Evolutionary conservation across 2,329 filamentous ascomycete genomes (phyloP), one percentile per base, ranked within the genome.

Genomic region (Beauveria varroae): DNA sequence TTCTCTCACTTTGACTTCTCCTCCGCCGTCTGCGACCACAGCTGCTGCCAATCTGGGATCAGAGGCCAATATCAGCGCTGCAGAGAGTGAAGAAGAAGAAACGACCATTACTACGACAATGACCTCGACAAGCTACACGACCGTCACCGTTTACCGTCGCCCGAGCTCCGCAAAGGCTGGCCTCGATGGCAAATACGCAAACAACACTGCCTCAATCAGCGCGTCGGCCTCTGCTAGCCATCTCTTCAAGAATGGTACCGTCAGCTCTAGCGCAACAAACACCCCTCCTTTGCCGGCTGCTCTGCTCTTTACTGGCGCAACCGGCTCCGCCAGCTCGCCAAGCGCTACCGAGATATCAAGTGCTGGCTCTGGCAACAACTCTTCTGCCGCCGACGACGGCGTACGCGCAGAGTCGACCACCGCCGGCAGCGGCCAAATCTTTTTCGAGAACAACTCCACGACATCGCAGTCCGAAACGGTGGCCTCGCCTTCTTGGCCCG

Each of bases 81-180:
- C 37, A 0, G 40, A 59, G 26, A 59, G 24, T 28, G 56, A 52
- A 26, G 40, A 37, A 26, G 40, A 37, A 3, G 18, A 44, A 34
- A 8, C 49, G 16, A 61, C 59, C 1, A 40, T 34, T 28, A 61
- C 58, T 22, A 56, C 43, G 41, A 61, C 59, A 24, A 56, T 56
- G 44, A 61, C 52, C n/a, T 49, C 51, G 34, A 61, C 59, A 46
- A 56, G 18, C 14, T 55, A 55, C 22, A 34, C 28, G 12, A 61
- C 59, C 18, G 12, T 16, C 5, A 61, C 59, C 6, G 30, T 61
- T 43, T 18, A 54, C 20, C 22, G 50, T 4, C 9, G 24, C 5
- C 52, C 18, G 16, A 8, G 7, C 30, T 7, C 43, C 41, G 28
- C 51, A 12, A 47, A 24, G 3, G 41, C 18, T 22, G 41, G 49